These are phyloP conservation scores for Kappamyces sp. DNA, from an alignment of 192 early-diverging fungal species.

Conservation along the genomic window DNA sequence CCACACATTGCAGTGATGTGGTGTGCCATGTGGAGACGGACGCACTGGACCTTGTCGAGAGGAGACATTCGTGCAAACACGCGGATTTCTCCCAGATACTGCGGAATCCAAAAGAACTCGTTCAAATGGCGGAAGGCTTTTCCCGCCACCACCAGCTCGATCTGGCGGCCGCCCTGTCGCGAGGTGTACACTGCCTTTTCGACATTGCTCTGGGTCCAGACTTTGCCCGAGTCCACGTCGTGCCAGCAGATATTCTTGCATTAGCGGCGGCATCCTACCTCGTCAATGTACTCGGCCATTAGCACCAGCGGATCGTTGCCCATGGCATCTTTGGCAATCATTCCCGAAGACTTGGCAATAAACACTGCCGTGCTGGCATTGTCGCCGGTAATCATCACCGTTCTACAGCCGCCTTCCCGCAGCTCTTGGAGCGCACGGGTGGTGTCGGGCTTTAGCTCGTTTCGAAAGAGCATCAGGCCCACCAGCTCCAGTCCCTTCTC, in stretches of 20 bases:
- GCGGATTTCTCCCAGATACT: constrained; percentile 60
- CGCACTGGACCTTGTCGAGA: constrained; percentile 66
- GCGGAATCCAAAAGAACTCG: constrained; percentile 32
- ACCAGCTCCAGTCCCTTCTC: constrained; percentile 47
- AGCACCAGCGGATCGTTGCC: constrained; percentile 45
- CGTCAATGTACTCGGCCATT: constrained; percentile 18
- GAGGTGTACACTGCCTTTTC: constrained; percentile 13
- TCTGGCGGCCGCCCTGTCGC: constrained; percentile 19
- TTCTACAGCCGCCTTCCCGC: constrained; percentile 57
- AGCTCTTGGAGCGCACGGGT: constrained; percentile 58
- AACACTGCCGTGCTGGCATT: constrained; percentile 66
- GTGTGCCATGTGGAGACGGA: constrained; percentile 71
- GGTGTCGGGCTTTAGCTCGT: constrained; percentile 70
- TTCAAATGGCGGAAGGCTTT: constrained; percentile 57
- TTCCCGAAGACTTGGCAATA: constrained; percentile 61
- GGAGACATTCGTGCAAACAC: constrained; percentile 79
- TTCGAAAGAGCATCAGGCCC: constrained; percentile 69
- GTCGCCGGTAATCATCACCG: constrained; percentile 83
- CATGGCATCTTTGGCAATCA: constrained; percentile 51
- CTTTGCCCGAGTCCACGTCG: constrained; percentile 49
- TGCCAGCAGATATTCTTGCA: constrained; percentile 28
- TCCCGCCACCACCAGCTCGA: constrained; percentile 71
- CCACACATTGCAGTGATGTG: constrained; percentile 80
- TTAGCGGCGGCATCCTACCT: neutral
- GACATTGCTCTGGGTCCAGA: constrained; percentile 17